Conservation (phyloP, 2,329 filamentous ascomycete species). For the Curvularia verruculosa region DNA sequence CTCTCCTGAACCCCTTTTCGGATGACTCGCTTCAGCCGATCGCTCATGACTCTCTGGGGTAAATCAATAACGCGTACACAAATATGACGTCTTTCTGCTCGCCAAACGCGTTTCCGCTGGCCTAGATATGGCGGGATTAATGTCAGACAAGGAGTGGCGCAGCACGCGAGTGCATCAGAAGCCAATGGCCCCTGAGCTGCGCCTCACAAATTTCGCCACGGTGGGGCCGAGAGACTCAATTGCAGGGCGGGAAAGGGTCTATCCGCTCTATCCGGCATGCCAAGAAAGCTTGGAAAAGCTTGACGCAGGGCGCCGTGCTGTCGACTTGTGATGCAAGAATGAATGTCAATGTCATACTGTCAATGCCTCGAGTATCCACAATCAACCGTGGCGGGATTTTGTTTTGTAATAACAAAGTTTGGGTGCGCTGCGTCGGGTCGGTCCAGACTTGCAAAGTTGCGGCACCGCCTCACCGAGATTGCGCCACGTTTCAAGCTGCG, state of each 20-base stretch:
- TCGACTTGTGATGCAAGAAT: not conserved
- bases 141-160: constrained; percentile 8
- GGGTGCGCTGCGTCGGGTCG: not conserved
- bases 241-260: not conserved
- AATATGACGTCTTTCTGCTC: not conserved
- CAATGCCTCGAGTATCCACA: not conserved
- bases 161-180: constrained; percentile 1
- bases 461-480: constrained; percentile 13
- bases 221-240: not conserved
- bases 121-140: not conserved
- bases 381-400: no score
- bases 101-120: not conserved
- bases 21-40: not conserved
- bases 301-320: constrained; percentile 2
- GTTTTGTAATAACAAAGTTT: not conserved
- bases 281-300: constrained; percentile 25
- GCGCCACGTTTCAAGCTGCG: constrained; percentile 15
- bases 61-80: not conserved
- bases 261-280: constrained; percentile 3
- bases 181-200: constrained; percentile 12
- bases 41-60: not conserved
- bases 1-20: not conserved
- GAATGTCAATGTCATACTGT: not conserved
- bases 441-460: not conserved
- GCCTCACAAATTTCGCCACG: constrained; percentile 5